Evolutionary conservation across 352 stramenopile genomes (phyloP).

Genomic region (Pythium brachiatum): DNA sequence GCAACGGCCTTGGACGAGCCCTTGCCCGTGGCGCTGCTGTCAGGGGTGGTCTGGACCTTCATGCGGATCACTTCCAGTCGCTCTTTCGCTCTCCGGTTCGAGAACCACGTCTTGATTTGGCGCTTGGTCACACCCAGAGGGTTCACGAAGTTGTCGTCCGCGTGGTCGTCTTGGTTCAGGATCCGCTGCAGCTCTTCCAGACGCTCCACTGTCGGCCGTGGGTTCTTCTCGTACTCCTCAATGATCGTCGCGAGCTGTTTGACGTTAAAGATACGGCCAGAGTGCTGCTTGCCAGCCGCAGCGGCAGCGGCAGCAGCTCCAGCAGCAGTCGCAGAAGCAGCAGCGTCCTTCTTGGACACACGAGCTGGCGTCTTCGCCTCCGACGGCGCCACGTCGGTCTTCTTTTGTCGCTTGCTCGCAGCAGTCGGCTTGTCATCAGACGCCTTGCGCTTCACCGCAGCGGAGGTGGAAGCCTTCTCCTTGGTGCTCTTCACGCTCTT

Average conservation of each 20-base stretch:
- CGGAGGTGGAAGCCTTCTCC: not conserved
- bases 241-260: slow-evolving; percentile 85
- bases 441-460: slow-evolving; percentile 15
- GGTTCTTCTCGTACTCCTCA: slow-evolving; percentile 84
- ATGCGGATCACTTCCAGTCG: slow-evolving; percentile 78
- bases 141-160: slow-evolving; percentile 48
- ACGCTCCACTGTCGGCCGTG: slow-evolving; percentile 52
- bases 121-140: slow-evolving; percentile 61
- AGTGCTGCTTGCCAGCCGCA: slow-evolving; percentile 26
- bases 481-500: slow-evolving; percentile 12
- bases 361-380: slow-evolving; percentile 21
- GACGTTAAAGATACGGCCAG: slow-evolving; percentile 79
- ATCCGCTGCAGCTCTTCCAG: slow-evolving; percentile 70
- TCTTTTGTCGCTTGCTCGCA: slow-evolving; percentile 27
- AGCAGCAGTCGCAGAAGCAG: not conserved
- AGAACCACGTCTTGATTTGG: slow-evolving; percentile 86
- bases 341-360: slow-evolving; percentile 33
- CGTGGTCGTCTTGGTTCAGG: slow-evolving; percentile 71
- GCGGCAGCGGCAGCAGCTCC: not conserved
- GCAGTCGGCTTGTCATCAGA: slow-evolving; percentile 17
- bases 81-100: slow-evolving; percentile 77
- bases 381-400: slow-evolving; percentile 10
- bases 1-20: slow-evolving; percentile 19
- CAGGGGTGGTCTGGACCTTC: slow-evolving; percentile 56
- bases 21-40: slow-evolving; percentile 14